Evolutionary conservation across 495 filamentous ascomycete genomes (phyloP), one percentile per base, ranked within the genome.

Genomic region (Aspergillus heteromorphus): DNA sequence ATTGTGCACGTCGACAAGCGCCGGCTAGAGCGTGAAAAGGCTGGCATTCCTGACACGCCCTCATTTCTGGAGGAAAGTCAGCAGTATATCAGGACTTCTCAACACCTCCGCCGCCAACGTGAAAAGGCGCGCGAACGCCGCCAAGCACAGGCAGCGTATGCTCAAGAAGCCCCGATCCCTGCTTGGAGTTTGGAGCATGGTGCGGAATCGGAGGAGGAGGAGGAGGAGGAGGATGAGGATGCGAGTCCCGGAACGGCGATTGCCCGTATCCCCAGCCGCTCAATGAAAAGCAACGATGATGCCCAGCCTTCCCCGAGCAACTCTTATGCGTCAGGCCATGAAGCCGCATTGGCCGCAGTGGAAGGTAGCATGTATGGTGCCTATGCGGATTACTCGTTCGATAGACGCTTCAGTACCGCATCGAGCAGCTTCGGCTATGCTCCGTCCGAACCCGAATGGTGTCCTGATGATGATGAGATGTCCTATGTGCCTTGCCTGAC

Each of bases 401-500:
- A 83, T 36, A 56, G 75, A 42, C 69, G 73, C 13, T 75, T 73
- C 53, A 78, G 75, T 42, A 73, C 71, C n/a, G 65, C 75, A 25
- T 76, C 73, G 0, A 78, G 73, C 49, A 74, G 69, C 45, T 73
- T 78, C 41, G 72, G 74, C 7, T 79, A 84, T 49, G 71, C 78
- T 19, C 80, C 84, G 0, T 86, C 86, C 29, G 79, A 79, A 49
- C 69, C 76, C 3, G 72, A 77, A 51, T 78, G 74, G 75, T 66
- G 69, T 20, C 57, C 65, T 18, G 78, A 79, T 45, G 71, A 86
- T n/a, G 89, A 92, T 51, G 90, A 96, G 60, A 87, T 87, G 68
- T 87, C 83, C 14, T 93, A 92, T 63, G 91, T 97, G 4, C 93
- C 93, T 16, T 89, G 89, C 65, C 83, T 97, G 65, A 95, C 92